phyloP scores from a whole-genome alignment of 768 basidiomycete genomes.

The Serendipita sp. region DNA sequence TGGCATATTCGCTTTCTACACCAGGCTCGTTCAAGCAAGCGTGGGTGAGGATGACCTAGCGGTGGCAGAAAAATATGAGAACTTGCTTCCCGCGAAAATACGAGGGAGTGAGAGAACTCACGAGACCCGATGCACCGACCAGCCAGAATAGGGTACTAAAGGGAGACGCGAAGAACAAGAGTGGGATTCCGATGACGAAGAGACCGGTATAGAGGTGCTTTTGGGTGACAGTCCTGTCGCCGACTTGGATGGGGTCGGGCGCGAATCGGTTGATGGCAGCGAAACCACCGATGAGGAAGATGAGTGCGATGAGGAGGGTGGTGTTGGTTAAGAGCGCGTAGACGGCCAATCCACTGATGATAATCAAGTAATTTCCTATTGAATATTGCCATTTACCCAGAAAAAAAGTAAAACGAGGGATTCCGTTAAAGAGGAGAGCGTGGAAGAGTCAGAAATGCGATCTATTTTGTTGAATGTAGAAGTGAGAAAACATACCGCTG shows the following conservation, averaged over 20 bases:
- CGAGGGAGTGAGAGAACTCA: too few relatives aligned
- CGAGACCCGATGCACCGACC: constrained; percentile 68
- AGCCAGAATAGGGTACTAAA: constrained; percentile 86
- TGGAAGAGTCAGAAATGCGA: constrained; percentile 1
- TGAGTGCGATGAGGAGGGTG: constrained; percentile 66
- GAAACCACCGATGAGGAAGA: constrained; percentile 87
- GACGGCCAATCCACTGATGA: constrained; percentile 61
- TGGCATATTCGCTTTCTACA: constrained; percentile 81
- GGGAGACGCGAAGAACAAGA: constrained; percentile 67
- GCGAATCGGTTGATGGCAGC: constrained; percentile 75
- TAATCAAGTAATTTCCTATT: constrained; percentile 82
- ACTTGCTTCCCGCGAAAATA: too few relatives aligned
- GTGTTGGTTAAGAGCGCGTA: constrained; percentile 86
- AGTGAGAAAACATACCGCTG: constrained; percentile 3
- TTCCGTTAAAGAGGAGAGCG: constrained; percentile 13
- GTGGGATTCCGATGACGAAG: constrained; percentile 81
- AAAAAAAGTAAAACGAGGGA: too few relatives aligned
- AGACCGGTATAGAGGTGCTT: constrained; percentile 77
- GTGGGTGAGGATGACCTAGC: constrained; percentile 57
- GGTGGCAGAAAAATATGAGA: not conserved
- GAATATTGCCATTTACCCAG: too few relatives aligned
- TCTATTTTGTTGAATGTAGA: constrained; percentile 28
- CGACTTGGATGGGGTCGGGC: constrained; percentile 72
- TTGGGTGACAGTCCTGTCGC: constrained; percentile 70
- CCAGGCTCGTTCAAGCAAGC: constrained; percentile 87